Base-by-base conservation (phyloP, 192 early-diverging fungal species). In the Endogone sp. region DNA sequence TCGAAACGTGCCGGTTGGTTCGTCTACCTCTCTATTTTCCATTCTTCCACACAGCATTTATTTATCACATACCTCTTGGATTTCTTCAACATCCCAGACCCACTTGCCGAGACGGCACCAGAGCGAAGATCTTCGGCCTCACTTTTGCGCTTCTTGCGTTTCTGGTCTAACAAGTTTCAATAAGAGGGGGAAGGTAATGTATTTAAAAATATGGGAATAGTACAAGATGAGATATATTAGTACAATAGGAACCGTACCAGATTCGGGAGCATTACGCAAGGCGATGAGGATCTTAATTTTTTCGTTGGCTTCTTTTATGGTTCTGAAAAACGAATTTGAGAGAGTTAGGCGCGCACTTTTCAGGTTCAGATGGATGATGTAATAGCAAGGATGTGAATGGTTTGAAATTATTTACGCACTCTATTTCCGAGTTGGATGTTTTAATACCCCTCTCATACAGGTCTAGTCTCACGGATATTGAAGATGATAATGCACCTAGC, bases 51-150 rank as follows among this genome's bases (percentile, higher is more conserved):
- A 8, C 57, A 22, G 62, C 62, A 56, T 9, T n/a, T n/a, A n/a
- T n/a, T n/a, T n/a, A n/a, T n/a, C n/a, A n/a, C n/a, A 67, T 72
- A 77, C 75, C 56, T 59, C 64, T 77, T 77, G 56, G 65, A 56
- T 62, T 73, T 77, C 60, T 77, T 77, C 11, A 30, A 29, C 8
- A 64, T 26, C 1, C 64, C 54, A 10, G 68, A 65, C 4, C 29
- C 67, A 29, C 69, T 68, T 60, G 60, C 32, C 10, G 37, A 6
- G 37, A 49, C 37, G 6, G 37, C 16, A 16, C 37, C 37, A 16
- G 37, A 11, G 37, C 37, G 37, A 16, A 49, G 37, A 1, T 70
- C 72, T 9, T 73, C 69, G n/a, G 55, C 57, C 60, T 78, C 76
- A 11, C 60, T 64, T 54, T 71, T 78, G 25, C 76, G 68, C 60